Evolutionary conservation across 768 basidiomycete genomes (phyloP), one percentile per base, ranked within the genome.

Genomic region (Mycena rosella): DNA sequence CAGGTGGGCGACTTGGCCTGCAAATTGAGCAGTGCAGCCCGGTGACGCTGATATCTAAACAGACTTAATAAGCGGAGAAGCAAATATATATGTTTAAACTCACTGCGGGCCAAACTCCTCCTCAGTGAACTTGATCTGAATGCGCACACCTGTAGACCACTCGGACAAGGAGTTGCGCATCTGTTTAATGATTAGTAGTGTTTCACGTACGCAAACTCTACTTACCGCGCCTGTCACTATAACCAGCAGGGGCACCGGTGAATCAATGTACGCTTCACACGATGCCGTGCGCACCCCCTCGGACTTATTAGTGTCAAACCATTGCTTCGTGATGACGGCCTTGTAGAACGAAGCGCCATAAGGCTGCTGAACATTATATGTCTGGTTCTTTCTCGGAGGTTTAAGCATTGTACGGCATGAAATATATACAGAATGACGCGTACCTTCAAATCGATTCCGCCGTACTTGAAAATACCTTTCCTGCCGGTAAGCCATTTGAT

Each of bases 71-170:
- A 51, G 14, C 13, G 5, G 24, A 30, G 15, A 51, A 20, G 6
- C 1, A 30, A 29, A 49, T 3, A 51, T n/a, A 51, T 26, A 24
- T 27, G 3, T 45, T 2, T 20, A n/a, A 34, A 34, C 59, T 11
- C n/a, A 61, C 60, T 24, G 6, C 0, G 51, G 51, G 24, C 13
- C 45, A 15, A 34, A 63, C 7, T 45, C 61, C 9, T 63, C 62
- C 17, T 63, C 61, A 0, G 44, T 63, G 13, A 55, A 63, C 44
- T 55, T 63, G 44, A 45, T 63, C 15, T 34, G 18, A 9, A 63
- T 34, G 2, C 52, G 53, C 6, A 55, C 61, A 2, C 61, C 52
- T 0, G 42, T 54, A 5, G 61, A 20, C 14, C 18, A 63, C 27
- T 63, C 52, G 7, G 20, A 32, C 42, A 63, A 14, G 3, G 42